Base-by-base conservation (phyloP, 305 asterid species). In the Ajuga reptans region DNA sequence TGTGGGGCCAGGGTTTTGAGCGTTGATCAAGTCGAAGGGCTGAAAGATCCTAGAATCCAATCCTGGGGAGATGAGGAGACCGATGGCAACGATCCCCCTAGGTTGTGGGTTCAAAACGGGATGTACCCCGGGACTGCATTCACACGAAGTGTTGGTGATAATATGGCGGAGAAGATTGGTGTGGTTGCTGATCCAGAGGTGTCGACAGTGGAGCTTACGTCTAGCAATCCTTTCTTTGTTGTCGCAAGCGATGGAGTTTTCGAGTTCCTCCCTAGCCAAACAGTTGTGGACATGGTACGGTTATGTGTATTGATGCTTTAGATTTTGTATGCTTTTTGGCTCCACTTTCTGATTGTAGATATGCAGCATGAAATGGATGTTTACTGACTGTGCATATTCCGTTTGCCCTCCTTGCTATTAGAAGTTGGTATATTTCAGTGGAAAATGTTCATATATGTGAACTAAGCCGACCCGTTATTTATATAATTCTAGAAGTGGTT, bases 61-160 rank as follows among this genome's bases (percentile, higher is more conserved):
- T 79, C 95, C 0, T 92, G 98, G 98, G 98, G 96, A 0, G 87
- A 90, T 45, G 98, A 92, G 84, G 98, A 92, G 73, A 88, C 86
- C 0, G 96, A 85, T 60, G 97, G 98, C n/a, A 77, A 87, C 18
- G 98, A 92, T 79, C 98, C 98, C 1, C 98, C 98, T 1, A 79
- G 98, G 79, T 60, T 92, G 78, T 92, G 98, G 98, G 94, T 92
- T 14, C 98, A 86, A 69, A 81, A 88, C 70, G 98, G 90, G 71
- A 89, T 85, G 89, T 92, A 88, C 70, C 98, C 98, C 0, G 98
- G 98, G 73, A 92, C 98, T 54, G 97, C 98, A 12, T 92, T 92
- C 78, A 92, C 98, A 0, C 78, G 97, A 6, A 92, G 98, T 33
- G 95, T 92, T 37, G 98, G 98, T 47, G 98, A 92, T 79, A 80